A percentile compares a stretch with the other conserved stretches of the same genome.
These are phyloP conservation scores for Peterozyma toletana DNA, from an alignment of 805 yeast genomes.

Conservation along the genomic window DNA sequence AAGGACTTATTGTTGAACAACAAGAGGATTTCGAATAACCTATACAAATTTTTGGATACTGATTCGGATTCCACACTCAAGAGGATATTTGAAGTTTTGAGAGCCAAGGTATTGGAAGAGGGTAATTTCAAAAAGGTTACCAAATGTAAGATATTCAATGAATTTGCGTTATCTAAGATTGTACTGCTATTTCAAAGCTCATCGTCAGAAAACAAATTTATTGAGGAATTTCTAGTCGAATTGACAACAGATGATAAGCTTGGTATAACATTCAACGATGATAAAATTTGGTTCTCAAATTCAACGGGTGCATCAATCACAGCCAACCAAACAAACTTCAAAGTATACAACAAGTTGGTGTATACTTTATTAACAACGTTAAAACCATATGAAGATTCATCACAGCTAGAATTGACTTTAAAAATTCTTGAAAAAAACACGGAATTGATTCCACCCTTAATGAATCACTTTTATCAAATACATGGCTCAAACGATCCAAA, in stretches of 20 bases:
- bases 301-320: conserved; percentile 34
- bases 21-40: conserved; percentile 51
- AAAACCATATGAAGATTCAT: conserved; percentile 75
- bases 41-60: conserved; percentile 57
- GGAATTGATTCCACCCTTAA: conserved; percentile 70
- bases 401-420: conserved; percentile 50
- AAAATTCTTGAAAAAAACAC: conserved; percentile 46
- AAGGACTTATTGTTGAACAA: conserved; percentile 55
- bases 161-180: conserved; percentile 57
- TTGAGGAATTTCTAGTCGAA: conserved; percentile 39
- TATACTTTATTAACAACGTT: conserved; percentile 54
- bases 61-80: conserved; percentile 42
- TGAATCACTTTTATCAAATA: conserved; percentile 44
- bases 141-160: conserved; percentile 73
- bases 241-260: conserved; percentile 40
- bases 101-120: conserved; percentile 49
- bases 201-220: conserved; percentile 19
- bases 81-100: conserved; percentile 39
- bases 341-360: conserved; percentile 59
- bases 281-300: conserved; percentile 41
- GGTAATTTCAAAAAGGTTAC: conserved; percentile 54
- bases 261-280: conserved; percentile 41
- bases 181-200: conserved; percentile 35
- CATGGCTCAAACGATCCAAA: conserved; percentile 77
- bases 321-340: conserved; percentile 46